phyloP scores from a whole-genome alignment of 2,329 filamentous ascomycete species.

The Fusarium oligoseptatum region DNA sequence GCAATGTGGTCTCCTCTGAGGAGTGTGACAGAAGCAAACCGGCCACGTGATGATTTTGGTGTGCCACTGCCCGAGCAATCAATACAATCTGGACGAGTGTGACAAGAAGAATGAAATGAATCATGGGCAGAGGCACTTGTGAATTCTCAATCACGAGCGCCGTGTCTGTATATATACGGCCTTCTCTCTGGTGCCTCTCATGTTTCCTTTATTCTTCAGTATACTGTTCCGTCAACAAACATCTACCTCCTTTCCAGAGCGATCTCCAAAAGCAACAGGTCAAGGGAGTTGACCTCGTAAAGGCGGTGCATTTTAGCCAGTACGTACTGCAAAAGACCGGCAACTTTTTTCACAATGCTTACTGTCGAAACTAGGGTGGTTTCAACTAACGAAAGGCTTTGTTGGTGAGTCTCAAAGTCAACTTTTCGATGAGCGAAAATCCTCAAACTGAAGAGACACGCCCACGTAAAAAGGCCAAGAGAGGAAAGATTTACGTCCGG shows the following conservation, averaged over 20 bases:
- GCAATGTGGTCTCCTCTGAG: neutral
- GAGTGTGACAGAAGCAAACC: neutral
- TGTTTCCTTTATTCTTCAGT: neutral
- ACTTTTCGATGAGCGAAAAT: neutral
- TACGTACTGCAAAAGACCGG: neutral
- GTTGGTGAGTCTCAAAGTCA: neutral
- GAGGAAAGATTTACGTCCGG: neutral
- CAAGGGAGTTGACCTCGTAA: neutral
- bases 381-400: neutral
- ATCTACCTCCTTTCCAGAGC: neutral
- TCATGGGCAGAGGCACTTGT: neutral
- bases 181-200: neutral
- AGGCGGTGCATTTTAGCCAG: neutral
- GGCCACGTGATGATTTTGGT: neutral
- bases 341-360: neutral
- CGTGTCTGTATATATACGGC: neutral
- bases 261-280: neutral
- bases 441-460: neutral
- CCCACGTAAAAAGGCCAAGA: neutral
- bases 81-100: neutral
- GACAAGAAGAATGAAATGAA: neutral
- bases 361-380: neutral
- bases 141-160: neutral
- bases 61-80: neutral
- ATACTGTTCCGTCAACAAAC: neutral